phyloP scores from a whole-genome alignment of 768 basidiomycete genomes.

The Phylloporus sp. region DNA sequence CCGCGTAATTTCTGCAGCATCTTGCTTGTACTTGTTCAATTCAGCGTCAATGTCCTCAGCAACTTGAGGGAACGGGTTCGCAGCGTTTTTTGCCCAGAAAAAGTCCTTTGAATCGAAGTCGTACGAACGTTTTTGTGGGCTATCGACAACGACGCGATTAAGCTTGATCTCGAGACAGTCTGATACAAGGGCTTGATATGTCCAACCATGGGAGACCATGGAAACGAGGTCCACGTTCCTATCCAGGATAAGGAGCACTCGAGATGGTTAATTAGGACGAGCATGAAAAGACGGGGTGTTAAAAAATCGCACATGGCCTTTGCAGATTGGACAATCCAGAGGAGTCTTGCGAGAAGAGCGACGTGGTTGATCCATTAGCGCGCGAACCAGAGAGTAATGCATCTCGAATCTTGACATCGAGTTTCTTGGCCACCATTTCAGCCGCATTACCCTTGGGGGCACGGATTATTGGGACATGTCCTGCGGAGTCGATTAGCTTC shows the following conservation, averaged over 20 bases:
- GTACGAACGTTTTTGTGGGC: constrained; percentile 74
- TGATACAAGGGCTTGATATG: constrained; percentile 96
- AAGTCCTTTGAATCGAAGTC: constrained; percentile 98
- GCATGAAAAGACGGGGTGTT: background rate
- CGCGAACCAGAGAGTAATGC: constrained; percentile 68
- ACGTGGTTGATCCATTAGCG: constrained; percentile 47
- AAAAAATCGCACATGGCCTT: constrained; percentile 62
- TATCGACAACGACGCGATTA: constrained; percentile 84
- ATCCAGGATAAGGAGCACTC: constrained; percentile 91
- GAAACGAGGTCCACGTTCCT: constrained; percentile 93
- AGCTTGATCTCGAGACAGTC: constrained; percentile 97
- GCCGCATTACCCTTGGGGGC: constrained; percentile 95
- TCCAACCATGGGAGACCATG: constrained; percentile 96
- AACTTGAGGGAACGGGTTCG: constrained; percentile 96
- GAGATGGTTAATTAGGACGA: constrained; percentile 9
- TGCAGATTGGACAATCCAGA: constrained; percentile 83
- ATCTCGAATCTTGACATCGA: constrained; percentile 90
- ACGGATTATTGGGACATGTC: constrained; percentile 91
- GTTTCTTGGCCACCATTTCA: constrained; percentile 97
- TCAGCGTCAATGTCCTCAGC: constrained; percentile 96
- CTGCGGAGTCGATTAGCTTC: constrained; percentile 35
- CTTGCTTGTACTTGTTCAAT: constrained; percentile 88
- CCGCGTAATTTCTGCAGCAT: constrained; percentile 94
- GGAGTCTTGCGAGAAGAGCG: constrained; percentile 74
- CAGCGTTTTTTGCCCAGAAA: constrained; percentile 97